Base-by-base conservation (phyloP, 2,329 filamentous ascomycete genomes). In the Colletotrichum zoysiae region DNA sequence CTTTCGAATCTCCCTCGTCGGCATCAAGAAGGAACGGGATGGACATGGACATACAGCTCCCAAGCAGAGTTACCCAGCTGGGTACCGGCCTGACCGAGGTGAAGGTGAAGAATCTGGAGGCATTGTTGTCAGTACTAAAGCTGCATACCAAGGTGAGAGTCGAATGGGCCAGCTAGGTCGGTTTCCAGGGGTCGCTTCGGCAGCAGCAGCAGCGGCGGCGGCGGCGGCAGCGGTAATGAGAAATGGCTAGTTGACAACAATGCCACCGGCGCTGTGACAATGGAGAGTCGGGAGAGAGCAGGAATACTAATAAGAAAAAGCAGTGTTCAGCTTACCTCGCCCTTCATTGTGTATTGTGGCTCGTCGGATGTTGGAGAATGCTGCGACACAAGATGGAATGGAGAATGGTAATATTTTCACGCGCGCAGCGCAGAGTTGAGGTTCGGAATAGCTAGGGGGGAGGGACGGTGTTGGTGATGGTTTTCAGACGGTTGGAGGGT, bases 11-110 rank as follows among this genome's bases (percentile, higher is more conserved):
- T 23, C 11, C 20, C 33, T n/a, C 14, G 6, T 67, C 38, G 48
- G 18, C 33, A 64, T 55, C 20, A 46, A 50, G 38, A 61, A 53
- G 38, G 44, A 30, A 65, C n/a, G 59, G 57, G 50, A 40, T 42
- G 58, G 38, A 51, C 59, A 35, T 67, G 74, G 33, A 85, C 90
- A 80, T 88, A 93, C 91, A 93, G 90, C 84, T 93, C 91, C 91
- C 91, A 93, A 77, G 91, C 91, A 80, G 89, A 91, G 86, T 92
- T 92, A 79, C 91, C 91, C 75, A 93, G 89, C 88, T 93, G 91
- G 80, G 87, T 89, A 84, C 91, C 91, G 84, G 91, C 91, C 86
- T 93, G 88, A 81, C 88, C 88, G 78, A 90, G 81, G 81, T 90
- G 88, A 80, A 90, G 83, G 83, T 90, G 88, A 83, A 90, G 85